A percentile compares a stretch with the other conserved stretches of the same genome.
These are phyloP conservation scores for Cutaneotrichosporon cutaneum DNA, from an alignment of 1,284 basidiomycete species.

Conservation along the genomic window DNA sequence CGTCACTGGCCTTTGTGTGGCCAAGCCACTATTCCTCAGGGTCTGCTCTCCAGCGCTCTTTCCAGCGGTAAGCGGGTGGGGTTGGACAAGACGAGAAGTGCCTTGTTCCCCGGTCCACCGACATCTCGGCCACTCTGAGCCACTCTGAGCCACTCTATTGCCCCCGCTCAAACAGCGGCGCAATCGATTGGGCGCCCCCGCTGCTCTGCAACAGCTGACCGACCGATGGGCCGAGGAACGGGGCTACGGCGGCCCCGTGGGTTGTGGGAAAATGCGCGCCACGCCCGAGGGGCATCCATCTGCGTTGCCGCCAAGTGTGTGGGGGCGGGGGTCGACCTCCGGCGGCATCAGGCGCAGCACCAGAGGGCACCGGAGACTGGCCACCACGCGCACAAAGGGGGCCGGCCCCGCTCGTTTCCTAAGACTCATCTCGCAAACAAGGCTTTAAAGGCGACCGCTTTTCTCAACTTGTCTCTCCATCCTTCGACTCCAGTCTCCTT, in stretches of 20 bases:
- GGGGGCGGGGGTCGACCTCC: background rate
- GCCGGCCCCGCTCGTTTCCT: background rate
- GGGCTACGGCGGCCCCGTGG: constrained; percentile 6
- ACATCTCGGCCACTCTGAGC: background rate
- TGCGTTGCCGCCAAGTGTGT: background rate
- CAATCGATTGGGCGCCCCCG: background rate
- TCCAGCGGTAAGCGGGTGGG: too few relatives aligned
- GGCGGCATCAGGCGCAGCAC: background rate
- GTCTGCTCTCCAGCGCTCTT: background rate
- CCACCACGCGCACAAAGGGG: background rate
- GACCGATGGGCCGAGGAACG: background rate
- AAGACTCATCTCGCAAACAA: background rate
- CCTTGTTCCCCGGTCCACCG: background rate
- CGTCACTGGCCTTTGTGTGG: background rate
- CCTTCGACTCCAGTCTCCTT: background rate
- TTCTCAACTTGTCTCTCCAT: background rate
- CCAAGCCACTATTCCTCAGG: background rate
- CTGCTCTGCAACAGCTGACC: too few relatives aligned
- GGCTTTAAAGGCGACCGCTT: background rate
- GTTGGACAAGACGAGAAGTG: background rate
- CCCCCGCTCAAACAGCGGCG: background rate
- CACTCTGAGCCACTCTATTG: background rate
- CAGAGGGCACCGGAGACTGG: background rate
- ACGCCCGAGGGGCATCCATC: background rate
- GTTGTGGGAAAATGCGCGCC: constrained; percentile 1